These are phyloP conservation scores for Phlyctochytrium planicorne DNA, from an alignment of 192 early-diverging fungal genomes.

Conservation along the genomic window DNA sequence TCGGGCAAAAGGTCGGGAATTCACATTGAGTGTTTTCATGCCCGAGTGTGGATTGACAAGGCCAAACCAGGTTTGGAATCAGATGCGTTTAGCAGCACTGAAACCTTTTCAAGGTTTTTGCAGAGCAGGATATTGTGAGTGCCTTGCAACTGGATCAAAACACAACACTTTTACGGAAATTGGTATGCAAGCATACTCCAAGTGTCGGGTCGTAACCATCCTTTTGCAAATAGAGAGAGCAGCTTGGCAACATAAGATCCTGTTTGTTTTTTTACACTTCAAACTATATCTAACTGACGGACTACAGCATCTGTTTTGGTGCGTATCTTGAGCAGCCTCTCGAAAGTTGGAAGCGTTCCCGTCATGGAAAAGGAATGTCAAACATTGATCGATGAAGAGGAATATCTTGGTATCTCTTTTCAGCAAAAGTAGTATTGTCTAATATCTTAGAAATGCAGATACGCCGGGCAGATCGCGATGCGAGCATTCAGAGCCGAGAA, in stretches of 20 bases:
- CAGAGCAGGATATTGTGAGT: slow-evolving; percentile 38
- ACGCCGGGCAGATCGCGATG: neutral
- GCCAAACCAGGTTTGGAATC: slow-evolving; percentile 19
- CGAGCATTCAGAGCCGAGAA: slow-evolving; percentile 3
- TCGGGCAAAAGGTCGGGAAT: slow-evolving; percentile 36
- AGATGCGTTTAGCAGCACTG: neutral
- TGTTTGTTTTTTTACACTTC: no score
- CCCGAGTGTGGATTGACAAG: slow-evolving; percentile 44
- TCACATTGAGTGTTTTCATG: slow-evolving; percentile 55
- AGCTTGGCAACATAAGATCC: no score
- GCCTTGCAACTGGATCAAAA: slow-evolving; percentile 41
- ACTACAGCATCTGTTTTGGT: no score
- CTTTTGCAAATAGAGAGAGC: no score
- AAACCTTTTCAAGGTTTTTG: slow-evolving; percentile 12
- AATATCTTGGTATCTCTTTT: slow-evolving; percentile 31
- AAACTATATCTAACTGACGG: no score
- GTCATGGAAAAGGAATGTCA: slow-evolving; percentile 35
- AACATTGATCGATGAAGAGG: slow-evolving; percentile 41
- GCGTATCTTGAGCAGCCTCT: slow-evolving; percentile 29
- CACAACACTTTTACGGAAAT: slow-evolving; percentile 20
- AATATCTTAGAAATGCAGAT: slow-evolving; percentile 14
- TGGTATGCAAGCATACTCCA: slow-evolving; percentile 22
- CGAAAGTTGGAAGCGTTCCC: slow-evolving; percentile 27
- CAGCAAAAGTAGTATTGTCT: neutral
- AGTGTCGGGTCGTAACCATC: no score